A percentile compares a stretch with the other conserved stretches of the same genome.
These are phyloP conservation scores for Cucumis sativus DNA, from an alignment of 306 rosid species.

Conservation along the genomic window Cucumber_9930_V3 NC_026657.2:12930501-12931000, in stretches of 20 bases:
- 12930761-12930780: too few relatives aligned
- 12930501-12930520: background rate
- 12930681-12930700: slow-evolving; percentile 24
- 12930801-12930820: too few relatives aligned
- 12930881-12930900: too few relatives aligned
- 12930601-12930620: slow-evolving; percentile 20
- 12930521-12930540: slow-evolving; percentile 7
- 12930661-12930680: slow-evolving; percentile 20
- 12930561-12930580: slow-evolving; percentile 30
- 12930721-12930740: slow-evolving; percentile 46
- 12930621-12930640: slow-evolving; percentile 30
- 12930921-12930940: too few relatives aligned
- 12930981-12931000: background rate
- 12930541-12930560: slow-evolving; percentile 7
- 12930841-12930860: too few relatives aligned
- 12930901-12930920: too few relatives aligned
- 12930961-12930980: too few relatives aligned
- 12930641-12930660: slow-evolving; percentile 12
- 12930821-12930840: too few relatives aligned
- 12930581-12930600: slow-evolving; percentile 51
- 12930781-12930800: too few relatives aligned
- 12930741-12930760: background rate
- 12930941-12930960: too few relatives aligned
- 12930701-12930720: slow-evolving; percentile 19
- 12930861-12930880: too few relatives aligned